A percentile compares a stretch with the other conserved stretches of the same genome.
Evolutionary conservation across 371 early-diverging fungal species (phyloP).

Genomic region (Mortierella sp.): DNA sequence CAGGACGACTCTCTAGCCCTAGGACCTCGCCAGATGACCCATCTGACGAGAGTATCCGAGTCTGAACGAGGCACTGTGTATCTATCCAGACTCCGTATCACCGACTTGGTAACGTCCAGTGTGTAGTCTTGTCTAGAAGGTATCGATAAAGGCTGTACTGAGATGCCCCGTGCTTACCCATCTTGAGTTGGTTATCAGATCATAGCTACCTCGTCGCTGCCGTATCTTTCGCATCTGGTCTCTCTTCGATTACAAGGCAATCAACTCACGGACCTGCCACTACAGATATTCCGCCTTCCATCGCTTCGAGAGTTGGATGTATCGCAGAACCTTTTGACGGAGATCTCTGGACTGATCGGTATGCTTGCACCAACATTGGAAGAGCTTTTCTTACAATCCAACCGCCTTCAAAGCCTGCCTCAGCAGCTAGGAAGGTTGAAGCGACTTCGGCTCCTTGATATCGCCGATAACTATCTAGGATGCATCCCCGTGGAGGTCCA

Average conservation of each 20-base stretch:
- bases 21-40: conserved; percentile 13
- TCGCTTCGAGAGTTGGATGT: conserved; percentile 65
- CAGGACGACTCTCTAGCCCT: neutral
- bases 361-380: conserved; percentile 51
- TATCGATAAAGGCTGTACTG: too few species aligned
- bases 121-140: too few species aligned
- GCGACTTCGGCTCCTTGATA: conserved; percentile 64
- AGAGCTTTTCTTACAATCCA: conserved; percentile 64
- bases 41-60: conserved; percentile 39
- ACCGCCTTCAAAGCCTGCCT: conserved; percentile 65
- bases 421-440: conserved; percentile 60
- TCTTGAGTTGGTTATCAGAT: too few species aligned
- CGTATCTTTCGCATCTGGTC: conserved; percentile 39
- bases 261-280: conserved; percentile 57
- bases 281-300: conserved; percentile 61
- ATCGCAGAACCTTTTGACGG: conserved; percentile 62
- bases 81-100: conserved; percentile 35
- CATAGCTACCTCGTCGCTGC: conserved; percentile 37
- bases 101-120: conserved; percentile 25
- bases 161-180: too few species aligned
- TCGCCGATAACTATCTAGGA: conserved; percentile 68
- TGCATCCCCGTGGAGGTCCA: conserved; percentile 65
- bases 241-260: conserved; percentile 58
- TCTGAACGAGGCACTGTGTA: conserved; percentile 47
- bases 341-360: conserved; percentile 60